Evolutionary conservation across 2,329 filamentous ascomycete genomes (phyloP).

Genomic region (Trichophyton rubrum): DNA sequence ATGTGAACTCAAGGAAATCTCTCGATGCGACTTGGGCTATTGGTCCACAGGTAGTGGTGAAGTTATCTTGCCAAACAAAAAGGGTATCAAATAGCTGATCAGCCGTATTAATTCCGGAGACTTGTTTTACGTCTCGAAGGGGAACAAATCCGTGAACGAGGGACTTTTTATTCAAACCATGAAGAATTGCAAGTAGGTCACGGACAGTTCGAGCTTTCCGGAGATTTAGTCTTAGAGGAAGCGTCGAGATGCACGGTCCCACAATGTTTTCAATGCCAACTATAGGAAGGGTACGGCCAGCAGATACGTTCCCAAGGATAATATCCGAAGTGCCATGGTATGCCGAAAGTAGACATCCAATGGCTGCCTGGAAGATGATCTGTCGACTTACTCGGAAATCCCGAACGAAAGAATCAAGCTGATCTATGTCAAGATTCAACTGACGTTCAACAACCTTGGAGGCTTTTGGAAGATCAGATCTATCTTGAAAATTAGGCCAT

Average conservation of each 20-base stretch:
- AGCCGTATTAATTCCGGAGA: constrained; percentile 44
- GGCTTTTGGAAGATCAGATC: constrained; percentile 17
- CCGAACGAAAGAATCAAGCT: constrained; percentile 28
- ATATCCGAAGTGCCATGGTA: constrained; percentile 56
- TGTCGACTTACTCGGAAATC: constrained; percentile 48
- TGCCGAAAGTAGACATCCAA: constrained; percentile 52
- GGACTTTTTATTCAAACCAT: constrained; percentile 52
- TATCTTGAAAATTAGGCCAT: constrained; percentile 48
- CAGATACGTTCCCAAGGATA: constrained; percentile 66
- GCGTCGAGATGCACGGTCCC: constrained; percentile 65
- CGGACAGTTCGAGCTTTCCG: constrained; percentile 38
- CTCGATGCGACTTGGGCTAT: constrained; percentile 47
- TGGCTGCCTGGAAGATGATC: constrained; percentile 61
- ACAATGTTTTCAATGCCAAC: constrained; percentile 57
- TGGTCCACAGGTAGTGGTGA: constrained; percentile 19
- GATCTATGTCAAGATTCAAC: constrained; percentile 26
- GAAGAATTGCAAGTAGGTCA: constrained; percentile 53
- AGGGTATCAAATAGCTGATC: constrained; percentile 58
- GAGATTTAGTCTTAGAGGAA: constrained; percentile 58
- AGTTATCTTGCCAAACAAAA: constrained; percentile 67
- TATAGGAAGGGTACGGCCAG: constrained; percentile 64
- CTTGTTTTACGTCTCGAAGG: constrained; percentile 56
- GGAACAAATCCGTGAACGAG: constrained; percentile 53
- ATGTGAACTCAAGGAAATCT: constrained; percentile 63
- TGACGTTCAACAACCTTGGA: constrained; percentile 19